Evolutionary conservation across 768 basidiomycete species (phyloP), one percentile per base, ranked within the genome.

Genomic region (Kwoniella botswanensis): DNA sequence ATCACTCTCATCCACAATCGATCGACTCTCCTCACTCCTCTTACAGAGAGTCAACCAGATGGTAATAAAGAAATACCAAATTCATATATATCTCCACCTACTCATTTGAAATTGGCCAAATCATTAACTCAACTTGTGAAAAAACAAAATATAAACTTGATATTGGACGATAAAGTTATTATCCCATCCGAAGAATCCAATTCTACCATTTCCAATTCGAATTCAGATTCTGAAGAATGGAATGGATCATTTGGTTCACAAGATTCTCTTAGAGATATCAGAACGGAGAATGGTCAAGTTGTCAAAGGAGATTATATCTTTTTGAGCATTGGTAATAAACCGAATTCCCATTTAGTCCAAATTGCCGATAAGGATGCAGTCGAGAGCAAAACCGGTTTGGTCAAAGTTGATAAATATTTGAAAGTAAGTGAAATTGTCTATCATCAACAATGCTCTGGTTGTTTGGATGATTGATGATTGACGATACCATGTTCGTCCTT

Each of bases 281-380:
- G 43, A 42, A 63, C 75, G 7, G 65, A 64, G 52, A 74, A 71
- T 46, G 81, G 81, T 1, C 79, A 78, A 65, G 57, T 50, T 24
- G 13, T 73, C 29, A 63, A 70, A 63, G 79, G 78, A 63, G 81
- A 82, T 50, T 82, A 68, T 62, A 74, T 82, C 58, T 82, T 82
- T 63, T 17, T 81, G 7, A 71, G 75, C 26, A 65, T 74, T 17
- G 81, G 81, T 2, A 82, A 82, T 70, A 76, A 75, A 50, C 65
- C 76, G 15, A 75, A 76, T 43, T 50, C 71, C n/a, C 55, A 55
- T 15, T 53, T 82, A 17, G 70, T 81, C 1, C 67, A 68, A 22
- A 66, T 67, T 21, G 70, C 67, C 4, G 79, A 82, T 65, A 46
- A 52, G 22, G 63, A 69, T 4, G 81, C 81, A 5, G 22, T 82